Percentiles rank a stretch among this genome's conserved stretches.
Conservation (phyloP, 495 filamentous ascomycete species). For the Chaetomium tenue region DNA sequence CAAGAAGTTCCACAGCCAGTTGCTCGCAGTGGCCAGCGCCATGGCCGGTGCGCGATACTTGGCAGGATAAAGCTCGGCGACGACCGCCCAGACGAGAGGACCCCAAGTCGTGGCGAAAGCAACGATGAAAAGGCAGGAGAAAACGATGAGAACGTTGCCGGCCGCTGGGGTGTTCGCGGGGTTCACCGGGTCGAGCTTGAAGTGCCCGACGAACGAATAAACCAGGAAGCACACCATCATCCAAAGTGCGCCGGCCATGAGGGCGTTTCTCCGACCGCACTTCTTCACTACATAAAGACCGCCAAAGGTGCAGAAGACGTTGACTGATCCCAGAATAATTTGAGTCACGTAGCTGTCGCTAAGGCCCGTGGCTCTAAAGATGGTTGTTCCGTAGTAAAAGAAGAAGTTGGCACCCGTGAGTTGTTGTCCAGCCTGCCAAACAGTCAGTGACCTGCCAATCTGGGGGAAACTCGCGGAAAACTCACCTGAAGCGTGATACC, state of each 20-base stretch:
- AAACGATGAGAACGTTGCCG: slow-evolving; percentile 71
- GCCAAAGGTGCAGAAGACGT: slow-evolving; percentile 69
- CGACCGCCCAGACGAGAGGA: slow-evolving; percentile 77
- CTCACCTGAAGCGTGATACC: slow-evolving; percentile 62
- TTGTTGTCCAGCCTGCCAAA: slow-evolving; percentile 58
- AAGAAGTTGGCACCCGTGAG: slow-evolving; percentile 75
- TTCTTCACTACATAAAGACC: slow-evolving; percentile 71
- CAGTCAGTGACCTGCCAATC: background rate
- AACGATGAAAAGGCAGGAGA: slow-evolving; percentile 72
- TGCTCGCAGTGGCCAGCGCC: slow-evolving; percentile 73
- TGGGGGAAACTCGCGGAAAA: background rate
- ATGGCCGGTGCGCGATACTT: slow-evolving; percentile 73
- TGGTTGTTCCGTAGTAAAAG: slow-evolving; percentile 77
- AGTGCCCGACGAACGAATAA: slow-evolving; percentile 68
- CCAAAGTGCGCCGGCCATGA: slow-evolving; percentile 66
- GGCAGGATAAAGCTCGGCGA: slow-evolving; percentile 78
- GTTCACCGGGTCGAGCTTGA: slow-evolving; percentile 52
- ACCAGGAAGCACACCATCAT: slow-evolving; percentile 72
- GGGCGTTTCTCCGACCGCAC: slow-evolving; percentile 63
- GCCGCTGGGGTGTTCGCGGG: slow-evolving; percentile 54
- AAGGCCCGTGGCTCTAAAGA: slow-evolving; percentile 68
- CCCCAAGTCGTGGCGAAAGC: slow-evolving; percentile 73
- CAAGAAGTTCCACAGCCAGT: slow-evolving; percentile 86
- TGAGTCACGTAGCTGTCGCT: slow-evolving; percentile 67
- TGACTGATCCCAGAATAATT: slow-evolving; percentile 73